These are phyloP conservation scores for Elongisporangium anandrum DNA, from an alignment of 352 stramenopile species.

Conservation along the genomic window DNA sequence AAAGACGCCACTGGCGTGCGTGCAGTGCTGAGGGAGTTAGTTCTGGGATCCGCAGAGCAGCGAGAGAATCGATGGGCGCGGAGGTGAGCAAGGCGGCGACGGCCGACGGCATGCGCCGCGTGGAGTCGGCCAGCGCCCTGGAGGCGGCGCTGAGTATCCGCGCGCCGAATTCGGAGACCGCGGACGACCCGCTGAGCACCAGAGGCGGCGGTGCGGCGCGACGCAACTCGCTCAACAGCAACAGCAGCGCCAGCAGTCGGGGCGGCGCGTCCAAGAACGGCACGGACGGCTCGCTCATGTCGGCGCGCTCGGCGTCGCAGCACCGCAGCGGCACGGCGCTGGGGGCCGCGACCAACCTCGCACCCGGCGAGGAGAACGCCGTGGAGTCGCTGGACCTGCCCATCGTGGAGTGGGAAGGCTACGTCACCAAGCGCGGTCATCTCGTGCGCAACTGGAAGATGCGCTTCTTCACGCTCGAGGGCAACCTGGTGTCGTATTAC, in stretches of 20 bases:
- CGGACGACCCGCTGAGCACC: conserved; percentile 3
- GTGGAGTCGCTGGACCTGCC: conserved; percentile 83
- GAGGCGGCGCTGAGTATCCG: background rate
- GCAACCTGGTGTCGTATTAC: conserved; percentile 86
- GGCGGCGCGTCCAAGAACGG: conserved; percentile 7
- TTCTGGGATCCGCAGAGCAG: background rate
- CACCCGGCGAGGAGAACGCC: conserved; percentile 35
- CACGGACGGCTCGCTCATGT: background rate
- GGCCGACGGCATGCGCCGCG: background rate
- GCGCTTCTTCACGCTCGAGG: conserved; percentile 85
- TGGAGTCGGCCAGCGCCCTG: background rate
- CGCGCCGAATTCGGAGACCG: background rate
- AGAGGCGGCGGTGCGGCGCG: background rate
- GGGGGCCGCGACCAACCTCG: background rate
- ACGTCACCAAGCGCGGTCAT: conserved; percentile 87
- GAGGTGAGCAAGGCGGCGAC: background rate
- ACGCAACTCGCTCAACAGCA: background rate
- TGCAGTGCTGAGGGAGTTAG: background rate
- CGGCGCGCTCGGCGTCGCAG: background rate
- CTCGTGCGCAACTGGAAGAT: conserved; percentile 88
- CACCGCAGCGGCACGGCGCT: background rate
- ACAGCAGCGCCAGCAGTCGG: conserved; percentile 3
- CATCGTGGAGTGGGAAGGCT: conserved; percentile 87
- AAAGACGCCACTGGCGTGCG: background rate
- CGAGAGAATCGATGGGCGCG: conserved; percentile 1